A percentile compares a stretch with the other conserved stretches of the same genome.
Evolutionary conservation across 805 yeast genomes (phyloP).

Genomic region (Candida rishiriensis): DNA sequence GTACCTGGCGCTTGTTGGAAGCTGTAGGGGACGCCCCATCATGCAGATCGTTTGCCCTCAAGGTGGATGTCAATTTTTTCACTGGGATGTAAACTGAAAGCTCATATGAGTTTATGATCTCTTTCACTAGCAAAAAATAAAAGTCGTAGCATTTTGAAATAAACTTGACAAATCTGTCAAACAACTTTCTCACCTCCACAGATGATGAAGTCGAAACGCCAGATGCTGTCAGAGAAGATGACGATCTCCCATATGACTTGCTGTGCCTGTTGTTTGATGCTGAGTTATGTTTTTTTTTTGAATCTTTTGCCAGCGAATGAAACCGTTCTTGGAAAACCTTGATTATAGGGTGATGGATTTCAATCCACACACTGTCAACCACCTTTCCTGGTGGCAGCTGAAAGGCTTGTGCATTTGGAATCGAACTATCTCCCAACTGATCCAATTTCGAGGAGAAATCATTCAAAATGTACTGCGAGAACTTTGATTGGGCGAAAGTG

Average conservation of each 20-base stretch:
- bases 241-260: no score
- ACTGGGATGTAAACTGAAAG: constrained; percentile 32
- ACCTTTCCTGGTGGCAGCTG: constrained; percentile 24
- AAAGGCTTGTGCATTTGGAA: constrained; percentile 1
- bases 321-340: constrained; percentile 47
- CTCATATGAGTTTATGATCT: constrained; percentile 36
- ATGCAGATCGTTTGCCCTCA: constrained; percentile 12
- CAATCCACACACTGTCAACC: constrained; percentile 54
- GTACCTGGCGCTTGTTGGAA: not conserved
- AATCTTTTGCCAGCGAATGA: constrained; percentile 13
- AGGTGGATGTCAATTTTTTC: constrained; percentile 28
- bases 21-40: not conserved
- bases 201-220: constrained; percentile 23
- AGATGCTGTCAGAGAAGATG: not conserved
- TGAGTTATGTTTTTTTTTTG: constrained; percentile 16
- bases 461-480: constrained; percentile 38
- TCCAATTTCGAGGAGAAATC: constrained; percentile 24
- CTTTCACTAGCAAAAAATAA: constrained; percentile 39
- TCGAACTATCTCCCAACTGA: not conserved
- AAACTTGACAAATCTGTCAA: constrained; percentile 47
- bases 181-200: constrained; percentile 55
- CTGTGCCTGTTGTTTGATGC: constrained; percentile 1
- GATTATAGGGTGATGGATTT: constrained; percentile 60
- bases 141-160: constrained; percentile 43
- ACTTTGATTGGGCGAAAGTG: constrained; percentile 44